phyloP scores from a whole-genome alignment of 129 eudicot species.

The Tagetes erecta region DNA sequence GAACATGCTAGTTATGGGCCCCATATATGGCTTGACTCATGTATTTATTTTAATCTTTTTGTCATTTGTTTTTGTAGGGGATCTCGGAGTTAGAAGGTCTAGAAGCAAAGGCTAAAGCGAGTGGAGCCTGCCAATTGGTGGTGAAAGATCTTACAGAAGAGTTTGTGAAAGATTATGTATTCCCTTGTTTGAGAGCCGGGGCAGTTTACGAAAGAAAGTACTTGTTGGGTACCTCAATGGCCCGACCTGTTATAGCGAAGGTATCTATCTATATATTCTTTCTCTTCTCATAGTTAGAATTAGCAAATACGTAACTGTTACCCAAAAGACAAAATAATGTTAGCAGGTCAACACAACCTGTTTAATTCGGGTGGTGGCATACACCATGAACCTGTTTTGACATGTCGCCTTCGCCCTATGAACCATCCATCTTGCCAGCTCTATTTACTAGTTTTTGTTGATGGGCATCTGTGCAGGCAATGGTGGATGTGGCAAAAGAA shows the following conservation, averaged over 20 bases:
- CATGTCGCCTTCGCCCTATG: not conserved
- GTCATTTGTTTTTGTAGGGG: slow-evolving; percentile 45
- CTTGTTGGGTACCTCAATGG: slow-evolving; percentile 98
- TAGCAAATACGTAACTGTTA: not conserved
- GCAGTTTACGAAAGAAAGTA: slow-evolving; percentile 93
- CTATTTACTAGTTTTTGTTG: not conserved
- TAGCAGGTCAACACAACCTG: not conserved
- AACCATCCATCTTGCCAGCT: not conserved
- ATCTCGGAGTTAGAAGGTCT: slow-evolving; percentile 83
- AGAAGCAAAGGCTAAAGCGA: slow-evolving; percentile 94
- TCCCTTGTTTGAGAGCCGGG: slow-evolving; percentile 95
- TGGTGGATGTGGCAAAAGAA: slow-evolving; percentile 98
- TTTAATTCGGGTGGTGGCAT: not conserved
- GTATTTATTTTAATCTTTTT: not conserved
- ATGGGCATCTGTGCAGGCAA: slow-evolving; percentile 50
- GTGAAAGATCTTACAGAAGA: slow-evolving; percentile 95
- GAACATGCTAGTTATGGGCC: not conserved
- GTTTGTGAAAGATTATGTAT: slow-evolving; percentile 80
- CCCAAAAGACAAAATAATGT: not conserved
- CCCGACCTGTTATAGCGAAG: slow-evolving; percentile 98
- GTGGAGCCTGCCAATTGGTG: slow-evolving; percentile 94
- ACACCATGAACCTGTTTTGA: not conserved
- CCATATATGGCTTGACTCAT: not conserved
- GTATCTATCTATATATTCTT: slow-evolving; percentile 23
- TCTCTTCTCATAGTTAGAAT: not conserved